Evolutionary conservation across 352 stramenopile species (phyloP).

Genomic region (Phytophthora rubi): DNA sequence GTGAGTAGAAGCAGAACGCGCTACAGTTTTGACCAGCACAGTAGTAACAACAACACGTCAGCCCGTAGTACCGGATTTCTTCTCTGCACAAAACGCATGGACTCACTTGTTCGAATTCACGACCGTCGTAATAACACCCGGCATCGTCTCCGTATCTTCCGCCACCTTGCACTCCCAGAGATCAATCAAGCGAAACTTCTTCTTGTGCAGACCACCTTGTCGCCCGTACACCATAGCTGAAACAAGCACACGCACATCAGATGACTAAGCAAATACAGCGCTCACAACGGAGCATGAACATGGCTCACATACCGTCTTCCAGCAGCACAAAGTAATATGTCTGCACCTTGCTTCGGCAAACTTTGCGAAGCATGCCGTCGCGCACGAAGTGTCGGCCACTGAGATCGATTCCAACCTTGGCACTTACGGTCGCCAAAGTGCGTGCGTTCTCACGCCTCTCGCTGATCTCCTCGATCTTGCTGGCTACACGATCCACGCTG

Average conservation of each 20-base stretch:
- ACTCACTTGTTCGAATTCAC: slow-evolving; percentile 74
- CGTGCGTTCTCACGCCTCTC: slow-evolving; percentile 68
- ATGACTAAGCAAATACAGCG: neutral
- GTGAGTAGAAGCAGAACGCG: slow-evolving; percentile 88
- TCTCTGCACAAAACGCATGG: slow-evolving; percentile 5
- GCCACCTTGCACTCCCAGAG: slow-evolving; percentile 82
- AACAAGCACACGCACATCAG: neutral
- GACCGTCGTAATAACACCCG: slow-evolving; percentile 69
- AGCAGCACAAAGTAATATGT: slow-evolving; percentile 87
- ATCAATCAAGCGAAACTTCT: slow-evolving; percentile 84
- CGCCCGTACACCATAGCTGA: slow-evolving; percentile 80
- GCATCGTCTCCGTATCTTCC: slow-evolving; percentile 71
- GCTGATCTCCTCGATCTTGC: slow-evolving; percentile 85
- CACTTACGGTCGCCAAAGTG: slow-evolving; percentile 66
- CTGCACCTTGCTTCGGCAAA: slow-evolving; percentile 85
- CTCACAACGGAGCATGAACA: neutral
- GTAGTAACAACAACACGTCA: slow-evolving; percentile 15
- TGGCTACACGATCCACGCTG: slow-evolving; percentile 76
- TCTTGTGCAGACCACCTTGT: slow-evolving; percentile 70
- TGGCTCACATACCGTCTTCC: slow-evolving; percentile 67
- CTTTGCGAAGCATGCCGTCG: slow-evolving; percentile 85
- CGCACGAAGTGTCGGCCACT: slow-evolving; percentile 68
- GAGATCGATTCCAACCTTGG: slow-evolving; percentile 75
- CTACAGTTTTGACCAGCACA: slow-evolving; percentile 33
- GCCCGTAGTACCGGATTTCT: neutral